Conservation (phyloP, 371 early-diverging fungal genomes). For the Circinella minor region DNA sequence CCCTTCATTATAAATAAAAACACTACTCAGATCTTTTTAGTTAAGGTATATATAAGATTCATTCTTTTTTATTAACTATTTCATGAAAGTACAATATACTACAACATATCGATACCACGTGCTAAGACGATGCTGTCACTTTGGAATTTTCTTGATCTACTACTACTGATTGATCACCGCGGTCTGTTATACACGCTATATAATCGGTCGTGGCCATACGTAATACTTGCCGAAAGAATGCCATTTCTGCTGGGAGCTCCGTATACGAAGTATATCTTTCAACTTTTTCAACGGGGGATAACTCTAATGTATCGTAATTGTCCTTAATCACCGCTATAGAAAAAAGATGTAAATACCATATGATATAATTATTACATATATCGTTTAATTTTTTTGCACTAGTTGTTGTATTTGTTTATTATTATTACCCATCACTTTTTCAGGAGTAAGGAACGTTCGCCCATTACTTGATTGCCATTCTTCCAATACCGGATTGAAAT, state of each 20-base stretch:
- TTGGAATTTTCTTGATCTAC: too few relatives aligned
- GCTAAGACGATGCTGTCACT: too few relatives aligned
- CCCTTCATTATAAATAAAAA: too few relatives aligned
- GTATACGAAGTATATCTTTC: slow-evolving; percentile 39
- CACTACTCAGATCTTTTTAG: too few relatives aligned
- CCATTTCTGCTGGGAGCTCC: slow-evolving; percentile 56
- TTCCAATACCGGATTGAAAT: slow-evolving; percentile 47
- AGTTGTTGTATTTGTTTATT: not conserved
- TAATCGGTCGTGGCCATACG: slow-evolving; percentile 53
- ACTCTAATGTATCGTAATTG: slow-evolving; percentile 30
- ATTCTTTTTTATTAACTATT: too few relatives aligned
- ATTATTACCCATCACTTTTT: slow-evolving; percentile 44
- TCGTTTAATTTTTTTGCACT: too few relatives aligned
- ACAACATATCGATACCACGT: too few relatives aligned
- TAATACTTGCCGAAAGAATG: slow-evolving; percentile 54
- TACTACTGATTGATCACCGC: not conserved
- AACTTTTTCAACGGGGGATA: slow-evolving; percentile 30
- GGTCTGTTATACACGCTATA: not conserved
- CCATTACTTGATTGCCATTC: slow-evolving; percentile 39
- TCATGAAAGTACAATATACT: too few relatives aligned
- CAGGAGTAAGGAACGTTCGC: slow-evolving; percentile 35
- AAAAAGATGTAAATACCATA: not conserved
- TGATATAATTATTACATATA: too few relatives aligned
- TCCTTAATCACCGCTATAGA: slow-evolving; percentile 30
- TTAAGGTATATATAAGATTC: too few relatives aligned